Percentiles rank a stretch among this genome's conserved stretches.
These are phyloP conservation scores for Melampsora allii-populina DNA, from an alignment of 1,284 basidiomycete species.

Conservation along the genomic window DNA sequence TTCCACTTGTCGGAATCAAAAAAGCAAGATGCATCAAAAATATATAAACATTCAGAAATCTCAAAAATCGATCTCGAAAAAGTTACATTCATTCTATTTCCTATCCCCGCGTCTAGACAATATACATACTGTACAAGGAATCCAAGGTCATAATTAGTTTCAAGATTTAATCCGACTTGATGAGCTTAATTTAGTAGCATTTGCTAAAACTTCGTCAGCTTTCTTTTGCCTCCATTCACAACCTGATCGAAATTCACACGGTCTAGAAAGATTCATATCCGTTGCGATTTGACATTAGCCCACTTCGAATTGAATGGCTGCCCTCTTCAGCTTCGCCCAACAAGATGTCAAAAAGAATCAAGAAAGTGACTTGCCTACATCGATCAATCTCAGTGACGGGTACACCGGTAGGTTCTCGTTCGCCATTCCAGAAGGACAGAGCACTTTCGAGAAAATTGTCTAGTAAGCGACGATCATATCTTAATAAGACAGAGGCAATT, in stretches of 20 bases:
- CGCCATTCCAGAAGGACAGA: constrained; percentile 71
- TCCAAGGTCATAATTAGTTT: no score
- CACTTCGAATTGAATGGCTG: background rate
- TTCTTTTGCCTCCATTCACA: constrained; percentile 80
- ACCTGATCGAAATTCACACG: constrained; percentile 71
- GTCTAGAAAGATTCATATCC: constrained; percentile 55
- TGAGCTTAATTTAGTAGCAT: constrained; percentile 56
- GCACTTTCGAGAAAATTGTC: constrained; percentile 61
- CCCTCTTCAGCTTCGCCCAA: background rate
- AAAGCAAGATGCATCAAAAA: no score
- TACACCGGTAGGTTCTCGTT: constrained; percentile 66
- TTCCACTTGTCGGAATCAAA: no score
- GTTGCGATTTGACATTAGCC: background rate
- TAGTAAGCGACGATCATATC: constrained; percentile 61
- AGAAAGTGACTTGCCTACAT: constrained; percentile 62
- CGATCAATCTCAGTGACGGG: constrained; percentile 61
- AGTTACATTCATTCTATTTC: background rate
- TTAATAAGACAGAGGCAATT: constrained; percentile 66
- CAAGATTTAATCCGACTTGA: background rate
- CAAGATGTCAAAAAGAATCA: constrained; percentile 22
- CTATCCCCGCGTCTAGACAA: background rate
- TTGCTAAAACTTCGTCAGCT: constrained; percentile 52
- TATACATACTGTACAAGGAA: no score
- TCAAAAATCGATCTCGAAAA: background rate
- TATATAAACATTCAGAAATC: background rate